These are phyloP conservation scores for Pelargonium myrrhifolium DNA, from an alignment of 441 rosid genomes.

Conservation along the genomic window DNA sequence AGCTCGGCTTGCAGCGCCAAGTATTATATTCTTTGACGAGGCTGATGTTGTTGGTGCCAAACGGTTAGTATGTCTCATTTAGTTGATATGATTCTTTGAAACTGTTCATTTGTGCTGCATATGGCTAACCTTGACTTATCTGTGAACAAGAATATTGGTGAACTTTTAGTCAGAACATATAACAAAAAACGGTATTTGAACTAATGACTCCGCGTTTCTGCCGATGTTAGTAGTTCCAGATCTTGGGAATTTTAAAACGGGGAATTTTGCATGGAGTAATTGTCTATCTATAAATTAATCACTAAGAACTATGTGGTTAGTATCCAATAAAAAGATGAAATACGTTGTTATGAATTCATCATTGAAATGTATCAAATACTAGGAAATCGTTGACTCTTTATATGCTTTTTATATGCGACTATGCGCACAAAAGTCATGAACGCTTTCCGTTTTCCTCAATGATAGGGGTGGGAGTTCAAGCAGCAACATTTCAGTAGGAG, in stretches of 20 bases:
- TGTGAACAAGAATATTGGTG: too few relatives aligned
- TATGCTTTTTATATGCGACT: not conserved
- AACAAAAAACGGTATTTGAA: not conserved
- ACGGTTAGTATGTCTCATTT: slow-evolving; percentile 38
- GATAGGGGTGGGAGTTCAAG: slow-evolving; percentile 66
- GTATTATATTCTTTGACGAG: slow-evolving; percentile 92
- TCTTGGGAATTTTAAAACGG: not conserved
- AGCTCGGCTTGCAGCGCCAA: slow-evolving; percentile 89
- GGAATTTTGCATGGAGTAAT: not conserved
- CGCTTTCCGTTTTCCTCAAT: slow-evolving; percentile 12
- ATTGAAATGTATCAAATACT: not conserved
- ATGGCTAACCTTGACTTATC: not conserved
- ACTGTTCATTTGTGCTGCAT: not conserved
- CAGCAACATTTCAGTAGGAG: slow-evolving; percentile 59
- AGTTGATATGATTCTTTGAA: slow-evolving; percentile 3
- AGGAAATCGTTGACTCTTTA: not conserved
- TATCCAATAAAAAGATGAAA: too few relatives aligned
- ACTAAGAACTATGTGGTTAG: too few relatives aligned
- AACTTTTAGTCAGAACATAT: not conserved
- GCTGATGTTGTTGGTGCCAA: slow-evolving; percentile 78
- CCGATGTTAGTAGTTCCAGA: not conserved
- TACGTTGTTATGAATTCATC: too few relatives aligned
- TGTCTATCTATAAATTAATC: too few relatives aligned
- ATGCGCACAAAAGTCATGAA: not conserved
- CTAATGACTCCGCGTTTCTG: not conserved